Conservation (phyloP, 768 basidiomycete species). For the Termitomyces sp. region DNA sequence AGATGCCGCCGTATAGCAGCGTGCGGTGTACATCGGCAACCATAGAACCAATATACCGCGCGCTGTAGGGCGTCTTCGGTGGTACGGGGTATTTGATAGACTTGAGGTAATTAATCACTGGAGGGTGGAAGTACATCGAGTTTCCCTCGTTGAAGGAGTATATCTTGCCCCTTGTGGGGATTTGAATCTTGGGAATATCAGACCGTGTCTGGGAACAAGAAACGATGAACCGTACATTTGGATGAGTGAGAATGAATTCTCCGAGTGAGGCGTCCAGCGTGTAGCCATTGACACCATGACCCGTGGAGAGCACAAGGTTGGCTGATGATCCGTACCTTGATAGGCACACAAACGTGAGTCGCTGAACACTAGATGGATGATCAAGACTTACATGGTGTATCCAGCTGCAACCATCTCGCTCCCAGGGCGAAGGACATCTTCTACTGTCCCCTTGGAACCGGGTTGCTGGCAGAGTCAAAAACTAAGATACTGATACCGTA, state of each 20-base stretch:
- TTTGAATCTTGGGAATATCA: constrained; percentile 61
- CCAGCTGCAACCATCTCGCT: constrained; percentile 97
- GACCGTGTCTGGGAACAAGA: not conserved
- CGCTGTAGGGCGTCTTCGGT: constrained; percentile 82
- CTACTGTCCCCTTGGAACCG: constrained; percentile 73
- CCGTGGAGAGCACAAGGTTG: constrained; percentile 93
- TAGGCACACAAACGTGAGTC: not conserved
- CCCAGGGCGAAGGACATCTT: constrained; percentile 91
- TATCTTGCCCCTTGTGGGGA: constrained; percentile 94
- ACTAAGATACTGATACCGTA: not conserved
- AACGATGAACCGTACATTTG: constrained; percentile 55
- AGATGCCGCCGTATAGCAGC: constrained; percentile 95
- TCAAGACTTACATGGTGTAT: constrained; percentile 81
- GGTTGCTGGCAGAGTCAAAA: constrained; percentile 41
- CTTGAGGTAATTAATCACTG: constrained; percentile 76
- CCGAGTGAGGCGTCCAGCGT: constrained; percentile 93
- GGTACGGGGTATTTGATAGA: constrained; percentile 86
- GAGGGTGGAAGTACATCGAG: constrained; percentile 86
- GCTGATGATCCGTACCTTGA: constrained; percentile 83
- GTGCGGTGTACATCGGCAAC: constrained; percentile 98
- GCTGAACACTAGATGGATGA: not conserved
- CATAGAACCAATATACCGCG: constrained; percentile 97
- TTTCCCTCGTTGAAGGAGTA: constrained; percentile 99
- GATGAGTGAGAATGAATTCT: constrained; percentile 98
- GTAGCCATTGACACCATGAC: constrained; percentile 95